Evolutionary conservation across 2,329 filamentous ascomycete species (phyloP).

Genomic region (Paecilomyces formosus): DNA sequence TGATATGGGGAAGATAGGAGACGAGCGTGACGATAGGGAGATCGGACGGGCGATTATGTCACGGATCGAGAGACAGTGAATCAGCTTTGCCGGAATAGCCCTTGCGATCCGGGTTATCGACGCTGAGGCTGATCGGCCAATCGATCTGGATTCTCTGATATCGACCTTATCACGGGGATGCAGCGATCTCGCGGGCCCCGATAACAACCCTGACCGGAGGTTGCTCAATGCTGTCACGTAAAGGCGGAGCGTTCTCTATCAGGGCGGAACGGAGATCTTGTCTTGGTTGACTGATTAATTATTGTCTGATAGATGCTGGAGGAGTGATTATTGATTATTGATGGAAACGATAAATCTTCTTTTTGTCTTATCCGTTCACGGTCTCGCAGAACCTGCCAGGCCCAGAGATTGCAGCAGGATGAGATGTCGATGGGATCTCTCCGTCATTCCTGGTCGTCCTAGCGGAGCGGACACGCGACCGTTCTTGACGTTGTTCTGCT

Average conservation of each 20-base stretch:
- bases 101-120: background rate
- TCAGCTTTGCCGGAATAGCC: background rate
- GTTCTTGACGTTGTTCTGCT: background rate
- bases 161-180: background rate
- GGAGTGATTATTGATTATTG: background rate
- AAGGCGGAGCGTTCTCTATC: background rate
- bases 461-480: background rate
- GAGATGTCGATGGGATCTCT: slow-evolving; percentile 20
- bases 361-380: slow-evolving; percentile 6
- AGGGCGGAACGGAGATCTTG: background rate
- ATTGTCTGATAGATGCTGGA: background rate
- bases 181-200: background rate
- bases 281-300: background rate
- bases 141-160: background rate
- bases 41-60: background rate
- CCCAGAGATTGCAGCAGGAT: slow-evolving; percentile 20
- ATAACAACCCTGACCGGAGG: background rate
- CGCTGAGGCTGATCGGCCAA: background rate
- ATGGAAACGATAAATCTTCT: background rate
- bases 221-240: background rate
- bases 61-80: background rate
- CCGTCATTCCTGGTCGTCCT: slow-evolving; percentile 18
- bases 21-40: slow-evolving; percentile 1
- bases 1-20: slow-evolving; percentile 3
- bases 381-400: slow-evolving; percentile 9